Base-by-base conservation (phyloP, 140 eudicot species). In the Oenanthe javanica region DNA sequence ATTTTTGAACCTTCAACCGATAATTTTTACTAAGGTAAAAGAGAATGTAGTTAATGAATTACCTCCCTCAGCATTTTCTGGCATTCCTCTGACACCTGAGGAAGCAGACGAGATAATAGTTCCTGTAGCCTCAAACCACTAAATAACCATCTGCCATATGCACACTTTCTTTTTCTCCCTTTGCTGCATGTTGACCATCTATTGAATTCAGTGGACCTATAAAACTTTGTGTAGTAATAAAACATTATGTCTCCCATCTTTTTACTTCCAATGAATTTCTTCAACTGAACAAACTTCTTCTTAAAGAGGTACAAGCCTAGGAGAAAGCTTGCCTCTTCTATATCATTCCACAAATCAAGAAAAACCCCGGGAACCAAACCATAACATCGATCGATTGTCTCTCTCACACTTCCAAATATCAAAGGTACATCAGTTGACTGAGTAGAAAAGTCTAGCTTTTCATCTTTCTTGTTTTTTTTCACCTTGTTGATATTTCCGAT, bases 281-380 rank as follows among this genome's bases (percentile, higher is more conserved):
- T 82, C 77, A 96, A 84, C 47, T 70, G 83, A 73, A 87, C 90
- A 84, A 96, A 92, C 77, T 96, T 84, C 92, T 93, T 96, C 84
- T 87, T 83, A 49, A 88, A 89, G 14, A 96, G 87, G 83, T 93
- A 96, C 85, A 96, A 79, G 43, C 93, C 99, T 42, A 96, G 89
- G 42, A 96, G 81, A 59, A 96, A 93, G 52, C 93, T 88, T 36
- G 84, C 87, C 86, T 64, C 88, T 81, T 95, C 97, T 46, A 81
- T 75, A 59, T 86, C 90, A 82, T 84, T 89, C 99, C 97, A 95
- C 36, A 72, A 14, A 25, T 86, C 86, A 71, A n/a, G 18, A 5
- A 19, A 74, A 9, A 25, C 8, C 4, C 78, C 78, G 23, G 78
- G 78, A 47, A 74, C 78, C 51, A 74, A 23, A 10, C 40, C 15